Evolutionary conservation across 352 stramenopile genomes (phyloP).

Genomic region (Sclerospora graminicola): DNA sequence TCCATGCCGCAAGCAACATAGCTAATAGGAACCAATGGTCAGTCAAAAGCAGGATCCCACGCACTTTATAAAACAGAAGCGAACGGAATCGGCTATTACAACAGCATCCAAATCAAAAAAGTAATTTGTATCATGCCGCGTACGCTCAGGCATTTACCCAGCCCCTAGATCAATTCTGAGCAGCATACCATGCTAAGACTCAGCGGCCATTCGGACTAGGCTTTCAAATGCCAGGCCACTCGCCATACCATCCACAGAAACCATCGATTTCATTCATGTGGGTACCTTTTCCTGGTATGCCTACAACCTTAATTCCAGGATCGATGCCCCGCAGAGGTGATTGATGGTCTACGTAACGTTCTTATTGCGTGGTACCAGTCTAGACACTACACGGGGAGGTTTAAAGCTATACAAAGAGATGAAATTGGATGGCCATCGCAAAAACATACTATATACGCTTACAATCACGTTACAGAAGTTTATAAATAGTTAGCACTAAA

Average conservation of each 20-base stretch:
- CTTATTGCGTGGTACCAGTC: slow-evolving; percentile 79
- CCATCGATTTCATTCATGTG: slow-evolving; percentile 13
- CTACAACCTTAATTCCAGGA: slow-evolving; percentile 14
- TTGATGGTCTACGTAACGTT: slow-evolving; percentile 59
- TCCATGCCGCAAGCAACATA: too few species aligned
- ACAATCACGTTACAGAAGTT: neutral
- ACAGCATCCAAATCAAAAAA: slow-evolving; percentile 13
- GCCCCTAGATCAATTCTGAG: slow-evolving; percentile 47
- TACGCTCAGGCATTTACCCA: slow-evolving; percentile 61
- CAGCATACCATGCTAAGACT: slow-evolving; percentile 16
- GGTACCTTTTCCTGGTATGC: slow-evolving; percentile 21
- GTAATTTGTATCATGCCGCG: slow-evolving; percentile 47
- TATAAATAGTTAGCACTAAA: too few species aligned
- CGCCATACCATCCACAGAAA: slow-evolving; percentile 18
- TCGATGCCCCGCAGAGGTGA: slow-evolving; percentile 3
- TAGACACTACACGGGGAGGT: slow-evolving; percentile 69
- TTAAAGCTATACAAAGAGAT: slow-evolving; percentile 74
- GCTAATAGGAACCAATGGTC: too few species aligned
- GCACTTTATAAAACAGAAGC: slow-evolving; percentile 4
- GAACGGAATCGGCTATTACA: slow-evolving; percentile 2
- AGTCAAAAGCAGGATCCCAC: too few species aligned
- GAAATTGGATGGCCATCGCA: slow-evolving; percentile 21
- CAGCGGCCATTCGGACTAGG: slow-evolving; percentile 10
- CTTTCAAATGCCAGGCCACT: too few species aligned
- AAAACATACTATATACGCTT: too few species aligned